These are phyloP conservation scores for Yamadazyma paraphyllophila DNA, from an alignment of 805 yeast genomes.

Conservation along the genomic window DNA sequence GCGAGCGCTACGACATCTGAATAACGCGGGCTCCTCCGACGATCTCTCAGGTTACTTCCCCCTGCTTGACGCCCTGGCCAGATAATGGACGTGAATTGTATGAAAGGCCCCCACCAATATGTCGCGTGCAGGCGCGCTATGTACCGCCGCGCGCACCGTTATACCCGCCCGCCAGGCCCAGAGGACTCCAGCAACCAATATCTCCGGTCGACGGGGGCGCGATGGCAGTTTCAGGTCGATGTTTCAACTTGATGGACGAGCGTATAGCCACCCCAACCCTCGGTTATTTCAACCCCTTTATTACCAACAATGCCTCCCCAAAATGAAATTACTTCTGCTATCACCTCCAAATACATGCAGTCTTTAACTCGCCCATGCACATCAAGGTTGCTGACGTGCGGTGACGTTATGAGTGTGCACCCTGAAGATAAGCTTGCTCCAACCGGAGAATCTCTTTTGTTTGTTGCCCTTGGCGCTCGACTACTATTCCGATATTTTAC, in stretches of 20 bases:
- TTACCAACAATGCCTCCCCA: neutral
- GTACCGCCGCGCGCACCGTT: neutral
- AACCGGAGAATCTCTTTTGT: neutral
- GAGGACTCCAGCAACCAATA: neutral
- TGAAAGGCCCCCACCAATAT: neutral
- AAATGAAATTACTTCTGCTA: neutral
- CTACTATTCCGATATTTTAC: neutral
- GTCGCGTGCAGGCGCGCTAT: neutral
- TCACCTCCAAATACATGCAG: neutral
- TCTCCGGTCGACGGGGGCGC: neutral
- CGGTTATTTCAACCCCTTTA: too few relatives aligned
- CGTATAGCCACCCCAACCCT: too few relatives aligned
- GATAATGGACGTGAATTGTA: neutral
- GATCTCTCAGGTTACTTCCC: neutral
- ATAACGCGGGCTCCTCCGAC: neutral
- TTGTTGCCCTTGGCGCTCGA: neutral
- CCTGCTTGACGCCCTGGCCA: neutral
- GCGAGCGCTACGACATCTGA: neutral
- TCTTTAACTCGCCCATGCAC: neutral
- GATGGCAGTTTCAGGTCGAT: neutral
- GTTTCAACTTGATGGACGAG: too few relatives aligned
- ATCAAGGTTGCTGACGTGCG: neutral
- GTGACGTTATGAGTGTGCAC: constrained; percentile 7
- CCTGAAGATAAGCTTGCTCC: constrained; percentile 2
- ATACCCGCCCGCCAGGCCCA: too few relatives aligned